A percentile compares a stretch with the other conserved stretches of the same genome.
These are phyloP conservation scores for Mycena polygramma DNA, from an alignment of 768 basidiomycete genomes.

Conservation along the genomic window DNA sequence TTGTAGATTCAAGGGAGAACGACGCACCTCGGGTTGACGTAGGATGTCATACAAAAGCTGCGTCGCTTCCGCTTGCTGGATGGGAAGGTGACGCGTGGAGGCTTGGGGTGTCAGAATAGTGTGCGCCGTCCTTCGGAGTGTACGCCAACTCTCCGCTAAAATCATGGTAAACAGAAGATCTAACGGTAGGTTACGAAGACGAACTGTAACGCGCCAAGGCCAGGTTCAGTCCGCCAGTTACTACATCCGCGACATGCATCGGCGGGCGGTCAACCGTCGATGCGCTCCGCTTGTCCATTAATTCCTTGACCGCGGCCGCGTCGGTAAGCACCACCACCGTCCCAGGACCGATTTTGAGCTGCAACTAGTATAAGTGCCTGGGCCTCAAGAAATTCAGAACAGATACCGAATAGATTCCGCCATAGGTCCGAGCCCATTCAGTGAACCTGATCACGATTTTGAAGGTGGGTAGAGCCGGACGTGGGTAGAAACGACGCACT, in stretches of 20 bases:
- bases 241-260: slow-evolving; percentile 36
- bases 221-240: slow-evolving; percentile 39
- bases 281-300: slow-evolving; percentile 45
- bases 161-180: neutral
- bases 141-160: slow-evolving; percentile 27
- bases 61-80: slow-evolving; percentile 40
- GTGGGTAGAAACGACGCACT: slow-evolving; percentile 14
- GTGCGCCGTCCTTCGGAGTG: slow-evolving; percentile 32
- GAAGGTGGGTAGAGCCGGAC: neutral
- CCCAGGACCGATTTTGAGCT: slow-evolving; percentile 39
- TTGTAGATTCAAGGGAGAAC: too few relatives aligned
- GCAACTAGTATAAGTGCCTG: neutral
- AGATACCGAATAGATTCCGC: slow-evolving; percentile 44
- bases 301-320: slow-evolving; percentile 40
- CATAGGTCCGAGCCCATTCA: slow-evolving; percentile 46
- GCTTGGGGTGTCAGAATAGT: slow-evolving; percentile 41
- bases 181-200: too few relatives aligned
- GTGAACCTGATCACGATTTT: slow-evolving; percentile 39
- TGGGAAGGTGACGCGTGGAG: slow-evolving; percentile 38
- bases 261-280: slow-evolving; percentile 43
- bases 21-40: slow-evolving; percentile 22
- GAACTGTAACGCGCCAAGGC: slow-evolving; percentile 31
- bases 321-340: slow-evolving; percentile 44
- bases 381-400: neutral
- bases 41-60: slow-evolving; percentile 28